Base-by-base conservation (phyloP, 208 protist species). In the Vickermania spadyakhi region DNA sequence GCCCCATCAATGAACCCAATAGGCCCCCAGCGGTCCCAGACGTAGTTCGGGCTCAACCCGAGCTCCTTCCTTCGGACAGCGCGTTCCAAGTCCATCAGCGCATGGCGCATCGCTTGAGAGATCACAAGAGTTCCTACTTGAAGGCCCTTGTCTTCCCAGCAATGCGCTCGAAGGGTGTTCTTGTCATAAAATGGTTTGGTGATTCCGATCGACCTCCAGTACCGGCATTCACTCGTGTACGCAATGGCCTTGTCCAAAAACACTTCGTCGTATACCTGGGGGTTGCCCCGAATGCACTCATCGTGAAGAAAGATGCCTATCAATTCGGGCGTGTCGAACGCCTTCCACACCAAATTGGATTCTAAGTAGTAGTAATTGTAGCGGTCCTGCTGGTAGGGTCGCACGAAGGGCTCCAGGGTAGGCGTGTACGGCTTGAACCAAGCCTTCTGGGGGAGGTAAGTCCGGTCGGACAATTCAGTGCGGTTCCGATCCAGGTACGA, bases 201-300 rank as follows among this genome's bases (percentile, higher is more conserved):
- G 64, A 96, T 93, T 30, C 89, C 89, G 52, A 96, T 89, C 61
- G 81, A 91, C 28, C 89, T 83, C 86, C 89, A 96, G 74, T 93
- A 96, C 49, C 89, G 82, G 5, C 72, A 66, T 70, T 96, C 86
- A 1, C 73, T 68, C 1, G 81, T 86, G 73, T 77, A 96, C 68
- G 93, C 85, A 23, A 93, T 41, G 1, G 89, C 89, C 26, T 77
- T 42, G 30, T 93, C 75, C 21, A 96, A 75, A 53, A 92, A 82
- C 22, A 69, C 71, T 28, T 65, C 66, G 28, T 72, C 72, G 72
- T 91, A 93, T 42, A 93, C 64, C 60, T 85, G 69, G 3, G 42
- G 41, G 29, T 84, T 81, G 14, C 88, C 88, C 58, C 89, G 84
- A 52, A 96, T 71, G 18, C 77, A 81, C 64, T 92, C 86, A 61